phyloP scores from a whole-genome alignment of 257 asterid species.

The Rauvolfia tetraphylla region DNA sequence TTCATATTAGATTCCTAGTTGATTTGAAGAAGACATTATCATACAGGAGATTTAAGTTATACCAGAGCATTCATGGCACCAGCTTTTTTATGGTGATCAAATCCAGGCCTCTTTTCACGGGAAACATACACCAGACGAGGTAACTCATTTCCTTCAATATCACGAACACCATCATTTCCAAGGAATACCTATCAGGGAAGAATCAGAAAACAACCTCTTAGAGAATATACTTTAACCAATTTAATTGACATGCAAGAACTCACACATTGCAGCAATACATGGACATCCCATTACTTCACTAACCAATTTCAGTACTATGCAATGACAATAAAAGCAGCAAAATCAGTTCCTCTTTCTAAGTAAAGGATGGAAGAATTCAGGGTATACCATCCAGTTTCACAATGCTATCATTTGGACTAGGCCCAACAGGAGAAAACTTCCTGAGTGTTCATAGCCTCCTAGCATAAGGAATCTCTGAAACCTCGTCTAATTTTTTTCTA shows the following conservation, averaged over 20 bases:
- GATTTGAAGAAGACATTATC: not conserved
- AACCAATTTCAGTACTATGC: not conserved
- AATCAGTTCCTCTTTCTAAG: not conserved
- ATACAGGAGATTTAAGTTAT: conserved; percentile 6
- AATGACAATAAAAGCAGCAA: not conserved
- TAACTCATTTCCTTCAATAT: conserved; percentile 61
- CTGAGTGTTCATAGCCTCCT: not conserved
- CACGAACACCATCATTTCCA: conserved; percentile 63
- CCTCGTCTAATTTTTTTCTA: not conserved
- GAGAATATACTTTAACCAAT: not conserved
- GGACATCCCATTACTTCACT: not conserved
- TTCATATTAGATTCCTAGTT: not conserved
- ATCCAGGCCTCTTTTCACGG: conserved; percentile 94
- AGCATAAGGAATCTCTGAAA: not conserved
- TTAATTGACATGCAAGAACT: not conserved
- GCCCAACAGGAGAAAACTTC: not conserved
- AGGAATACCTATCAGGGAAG: conserved; percentile 56
- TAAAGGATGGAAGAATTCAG: not conserved
- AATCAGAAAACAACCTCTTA: not conserved
- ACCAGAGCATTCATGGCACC: conserved; percentile 97
- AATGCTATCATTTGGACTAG: not conserved
- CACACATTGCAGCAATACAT: not conserved
- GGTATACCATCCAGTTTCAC: not conserved
- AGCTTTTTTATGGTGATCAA: conserved; percentile 90
- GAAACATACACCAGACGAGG: conserved; percentile 82